phyloP scores from a whole-genome alignment of 805 yeast species.

The Millerozyma acaciae region DNA sequence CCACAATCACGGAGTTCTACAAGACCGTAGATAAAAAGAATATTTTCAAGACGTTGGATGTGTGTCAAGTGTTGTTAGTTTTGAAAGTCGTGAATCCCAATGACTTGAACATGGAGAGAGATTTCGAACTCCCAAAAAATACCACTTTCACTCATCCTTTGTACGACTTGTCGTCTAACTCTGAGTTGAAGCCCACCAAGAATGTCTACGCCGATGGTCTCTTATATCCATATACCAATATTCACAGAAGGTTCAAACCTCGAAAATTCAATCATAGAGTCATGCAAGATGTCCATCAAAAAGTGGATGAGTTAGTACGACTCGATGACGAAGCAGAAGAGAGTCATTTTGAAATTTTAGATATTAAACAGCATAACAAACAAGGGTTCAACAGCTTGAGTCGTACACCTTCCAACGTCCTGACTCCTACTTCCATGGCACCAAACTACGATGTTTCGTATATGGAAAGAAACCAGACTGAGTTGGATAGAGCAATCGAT shows the following conservation, averaged over 20 bases:
- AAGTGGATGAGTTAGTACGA: constrained; percentile 70
- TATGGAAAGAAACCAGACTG: constrained; percentile 9
- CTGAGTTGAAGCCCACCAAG: constrained; percentile 43
- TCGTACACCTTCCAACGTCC: constrained; percentile 22
- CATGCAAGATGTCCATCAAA: constrained; percentile 72
- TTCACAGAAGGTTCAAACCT: constrained; percentile 65
- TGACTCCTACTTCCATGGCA: constrained; percentile 21
- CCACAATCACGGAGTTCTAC: constrained; percentile 81
- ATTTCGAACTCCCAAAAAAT: constrained; percentile 41
- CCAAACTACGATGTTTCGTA: constrained; percentile 5
- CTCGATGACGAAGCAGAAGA: constrained; percentile 84
- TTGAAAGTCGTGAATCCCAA: constrained; percentile 46
- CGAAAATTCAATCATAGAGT: constrained; percentile 65
- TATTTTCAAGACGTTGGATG: constrained; percentile 79
- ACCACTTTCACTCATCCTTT: constrained; percentile 34
- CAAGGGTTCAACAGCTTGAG: constrained; percentile 17
- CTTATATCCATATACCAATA: constrained; percentile 73
- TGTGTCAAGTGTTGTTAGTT: constrained; percentile 80
- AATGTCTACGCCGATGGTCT: constrained; percentile 71
- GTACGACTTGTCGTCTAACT: constrained; percentile 28
- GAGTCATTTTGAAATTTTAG: constrained; percentile 70
- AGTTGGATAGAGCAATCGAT: constrained; percentile 24
- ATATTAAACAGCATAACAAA: constrained; percentile 28
- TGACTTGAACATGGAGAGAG: constrained; percentile 41
- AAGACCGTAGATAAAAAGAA: constrained; percentile 89